Percentiles rank a stretch among this genome's conserved stretches.
These are phyloP conservation scores for Podaxis sp. DNA, from an alignment of 768 basidiomycete species.

Conservation along the genomic window DNA sequence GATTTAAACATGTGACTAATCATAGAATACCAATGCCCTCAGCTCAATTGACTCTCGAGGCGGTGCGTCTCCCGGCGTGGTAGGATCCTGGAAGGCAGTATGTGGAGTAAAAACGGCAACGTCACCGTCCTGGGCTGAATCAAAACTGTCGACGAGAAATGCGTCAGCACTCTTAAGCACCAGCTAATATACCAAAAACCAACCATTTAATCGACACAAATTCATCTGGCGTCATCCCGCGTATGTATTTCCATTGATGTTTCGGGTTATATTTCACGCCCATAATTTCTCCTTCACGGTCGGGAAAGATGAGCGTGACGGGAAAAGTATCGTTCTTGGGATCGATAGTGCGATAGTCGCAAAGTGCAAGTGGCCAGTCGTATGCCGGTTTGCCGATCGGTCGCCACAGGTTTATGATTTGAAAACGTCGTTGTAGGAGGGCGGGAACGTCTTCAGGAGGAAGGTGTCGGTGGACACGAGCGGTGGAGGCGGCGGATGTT, in stretches of 20 bases:
- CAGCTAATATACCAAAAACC: constrained; percentile 18
- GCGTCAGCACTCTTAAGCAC: not conserved
- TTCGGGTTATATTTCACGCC: constrained; percentile 43
- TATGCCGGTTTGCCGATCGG: constrained; percentile 47
- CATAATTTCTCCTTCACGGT: constrained; percentile 52
- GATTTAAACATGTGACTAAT: constrained; percentile 19
- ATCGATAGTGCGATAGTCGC: constrained; percentile 50
- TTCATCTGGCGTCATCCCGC: constrained; percentile 49
- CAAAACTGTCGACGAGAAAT: constrained; percentile 28
- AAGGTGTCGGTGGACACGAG: constrained; percentile 51
- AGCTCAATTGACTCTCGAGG: constrained; percentile 51
- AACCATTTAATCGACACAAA: constrained; percentile 55
- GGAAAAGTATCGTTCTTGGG: constrained; percentile 42
- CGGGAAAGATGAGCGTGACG: constrained; percentile 45
- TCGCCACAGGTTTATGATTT: constrained; percentile 64
- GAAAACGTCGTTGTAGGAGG: constrained; percentile 48
- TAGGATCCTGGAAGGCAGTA: constrained; percentile 47
- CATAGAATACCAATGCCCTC: constrained; percentile 50
- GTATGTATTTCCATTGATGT: constrained; percentile 53
- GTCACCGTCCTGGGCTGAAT: constrained; percentile 35
- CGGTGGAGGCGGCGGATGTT: constrained; percentile 41
- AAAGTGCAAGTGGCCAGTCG: constrained; percentile 53
- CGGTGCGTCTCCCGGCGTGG: constrained; percentile 40
- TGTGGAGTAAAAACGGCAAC: constrained; percentile 51
- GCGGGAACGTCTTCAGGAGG: constrained; percentile 43